Evolutionary conservation across 1,284 basidiomycete species (phyloP), one percentile per base, ranked within the genome.

Genomic region (Coriolopsis trogii): DNA sequence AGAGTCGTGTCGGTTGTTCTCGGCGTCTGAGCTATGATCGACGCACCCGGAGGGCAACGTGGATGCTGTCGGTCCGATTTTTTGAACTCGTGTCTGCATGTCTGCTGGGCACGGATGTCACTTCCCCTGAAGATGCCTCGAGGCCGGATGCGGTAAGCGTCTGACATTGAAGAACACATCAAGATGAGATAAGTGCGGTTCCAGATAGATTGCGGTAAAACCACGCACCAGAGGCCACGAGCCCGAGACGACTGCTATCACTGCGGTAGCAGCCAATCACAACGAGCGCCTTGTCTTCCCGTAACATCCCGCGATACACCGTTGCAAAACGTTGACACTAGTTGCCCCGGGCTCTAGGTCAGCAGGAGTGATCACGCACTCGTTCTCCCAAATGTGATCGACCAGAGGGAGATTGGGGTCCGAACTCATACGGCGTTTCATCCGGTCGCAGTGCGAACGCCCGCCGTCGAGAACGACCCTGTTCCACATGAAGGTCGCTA

Each of bases 11-110:
- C 8, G 33, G n/a, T 13, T 4, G 33, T 13, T 34, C n/a, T 34
- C 33, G 33, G n/a, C n/a, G 33, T 33, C 21, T 15, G 12, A 21
- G 9, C 26, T 34, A 44, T 44, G 42, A 44, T 44, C 42, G 42
- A 34, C 42, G 42, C 33, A 16, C 15, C 8, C n/a, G n/a, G n/a
- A 34, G 33, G 12, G 16, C 30, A 33, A 21, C 29, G 30, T 43
- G 42, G n/a, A n/a, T 34, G 30, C 30, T 24, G 21, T 24, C 42
- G 42, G 42, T 34, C 42, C 42, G 42, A 23, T 34, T n/a, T 44
- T 13, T 23, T 24, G n/a, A 9, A 34, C 30, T 42, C 41, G 41
- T 42, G 41, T n/a, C 10, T 9, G 26, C n/a, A 34, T 34, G 20
- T 15, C 37, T 4, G 24, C 7, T 21, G 9, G 24, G 41, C 13